These are phyloP conservation scores for Coprinopsis sp. DNA, from an alignment of 768 basidiomycete genomes.

Conservation along the genomic window DNA sequence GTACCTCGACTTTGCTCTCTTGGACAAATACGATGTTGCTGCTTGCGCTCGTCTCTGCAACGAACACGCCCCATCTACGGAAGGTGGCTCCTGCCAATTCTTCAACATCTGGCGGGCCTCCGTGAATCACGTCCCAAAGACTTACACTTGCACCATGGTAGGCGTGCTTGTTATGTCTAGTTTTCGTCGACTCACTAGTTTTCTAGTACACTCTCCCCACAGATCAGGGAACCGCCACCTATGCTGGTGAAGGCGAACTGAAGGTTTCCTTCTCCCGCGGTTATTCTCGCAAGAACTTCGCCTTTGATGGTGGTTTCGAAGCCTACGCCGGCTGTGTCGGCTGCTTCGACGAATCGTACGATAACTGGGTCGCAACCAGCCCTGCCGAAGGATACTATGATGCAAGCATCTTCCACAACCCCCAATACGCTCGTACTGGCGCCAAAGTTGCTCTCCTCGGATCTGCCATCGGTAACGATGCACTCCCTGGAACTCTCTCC, in stretches of 20 bases:
- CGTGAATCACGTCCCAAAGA: constrained; percentile 38
- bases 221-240: constrained; percentile 40
- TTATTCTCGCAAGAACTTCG: constrained; percentile 34
- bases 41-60: constrained; percentile 44
- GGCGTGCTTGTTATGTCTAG: constrained; percentile 9
- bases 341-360: constrained; percentile 33
- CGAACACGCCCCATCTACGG: constrained; percentile 32
- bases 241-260: constrained; percentile 41
- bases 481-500: constrained; percentile 34
- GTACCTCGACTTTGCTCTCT: constrained; percentile 50
- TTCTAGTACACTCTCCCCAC: constrained; percentile 40
- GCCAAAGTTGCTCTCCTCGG: constrained; percentile 37
- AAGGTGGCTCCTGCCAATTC: constrained; percentile 43
- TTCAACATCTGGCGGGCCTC: constrained; percentile 53
- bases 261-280: constrained; percentile 44
- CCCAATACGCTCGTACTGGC: constrained; percentile 36
- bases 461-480: constrained; percentile 34
- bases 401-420: constrained; percentile 41
- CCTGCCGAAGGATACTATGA: constrained; percentile 33
- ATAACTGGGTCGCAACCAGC: constrained; percentile 37
- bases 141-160: constrained; percentile 47
- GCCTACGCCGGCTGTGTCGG: constrained; percentile 30
- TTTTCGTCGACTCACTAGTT: not conserved
- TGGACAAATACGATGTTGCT: constrained; percentile 42
- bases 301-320: constrained; percentile 43